These are phyloP conservation scores for Blastomyces gilchristii DNA, from an alignment of 2,329 filamentous ascomycete genomes.

Conservation along the genomic window DNA sequence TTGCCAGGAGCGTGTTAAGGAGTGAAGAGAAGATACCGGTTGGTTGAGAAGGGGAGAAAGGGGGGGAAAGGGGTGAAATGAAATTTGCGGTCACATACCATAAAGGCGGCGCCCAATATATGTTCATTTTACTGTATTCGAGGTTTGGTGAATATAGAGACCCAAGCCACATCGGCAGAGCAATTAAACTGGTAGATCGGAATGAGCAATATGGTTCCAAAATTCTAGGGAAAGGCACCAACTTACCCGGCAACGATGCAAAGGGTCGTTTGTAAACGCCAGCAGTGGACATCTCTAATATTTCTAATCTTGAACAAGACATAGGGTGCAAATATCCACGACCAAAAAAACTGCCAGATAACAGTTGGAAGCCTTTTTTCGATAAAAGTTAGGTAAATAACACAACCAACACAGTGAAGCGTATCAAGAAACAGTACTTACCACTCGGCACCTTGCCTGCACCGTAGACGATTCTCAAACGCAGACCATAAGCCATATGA, in stretches of 20 bases:
- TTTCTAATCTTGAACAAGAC: conserved; percentile 48
- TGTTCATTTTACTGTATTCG: conserved; percentile 5
- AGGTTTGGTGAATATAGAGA: conserved; percentile 4
- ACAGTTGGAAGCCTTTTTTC: conserved; percentile 48
- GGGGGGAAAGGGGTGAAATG: neutral
- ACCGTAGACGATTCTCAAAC: conserved; percentile 33
- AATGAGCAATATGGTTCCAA: conserved; percentile 7
- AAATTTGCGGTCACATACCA: conserved; percentile 5
- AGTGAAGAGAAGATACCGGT: neutral
- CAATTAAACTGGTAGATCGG: conserved; percentile 37
- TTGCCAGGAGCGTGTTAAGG: neutral
- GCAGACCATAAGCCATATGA: conserved; percentile 44
- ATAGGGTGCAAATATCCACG: conserved; percentile 51
- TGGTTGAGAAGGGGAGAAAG: neutral
- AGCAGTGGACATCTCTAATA: conserved; percentile 52
- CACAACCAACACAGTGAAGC: conserved; percentile 5
- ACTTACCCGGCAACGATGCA: conserved; percentile 32
- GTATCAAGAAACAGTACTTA: conserved; percentile 20
- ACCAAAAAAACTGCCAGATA: conserved; percentile 55
- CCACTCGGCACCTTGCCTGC: conserved; percentile 52
- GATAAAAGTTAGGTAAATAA: neutral
- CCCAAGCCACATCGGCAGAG: conserved; percentile 51
- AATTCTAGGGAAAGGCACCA: conserved; percentile 19
- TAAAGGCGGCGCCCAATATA: conserved; percentile 9
- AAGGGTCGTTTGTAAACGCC: conserved; percentile 49